A percentile compares a stretch with the other conserved stretches of the same genome.
Conservation (phyloP, 345 rosid species). For the Aquilaria yunnanensis region DNA sequence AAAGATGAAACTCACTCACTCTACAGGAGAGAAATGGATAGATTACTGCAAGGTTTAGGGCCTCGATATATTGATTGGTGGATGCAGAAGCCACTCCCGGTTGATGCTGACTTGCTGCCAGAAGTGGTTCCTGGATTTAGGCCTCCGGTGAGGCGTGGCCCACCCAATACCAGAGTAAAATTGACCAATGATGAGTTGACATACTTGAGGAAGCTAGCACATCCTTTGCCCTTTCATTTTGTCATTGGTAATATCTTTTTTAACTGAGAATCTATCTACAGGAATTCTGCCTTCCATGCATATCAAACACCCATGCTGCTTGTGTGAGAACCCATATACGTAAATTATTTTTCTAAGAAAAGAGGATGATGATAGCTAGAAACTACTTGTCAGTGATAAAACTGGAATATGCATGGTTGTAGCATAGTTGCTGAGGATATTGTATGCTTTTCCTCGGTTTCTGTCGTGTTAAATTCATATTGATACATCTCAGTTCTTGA, state of each 20-base stretch:
- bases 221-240: slow-evolving; percentile 69
- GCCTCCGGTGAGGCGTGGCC: slow-evolving; percentile 61
- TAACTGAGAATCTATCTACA: slow-evolving; percentile 4
- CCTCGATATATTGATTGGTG: slow-evolving; percentile 91
- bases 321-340: too few species aligned
- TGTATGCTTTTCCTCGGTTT: background rate
- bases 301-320: too few species aligned
- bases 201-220: slow-evolving; percentile 69
- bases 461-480: slow-evolving; percentile 1
- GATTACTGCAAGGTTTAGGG: slow-evolving; percentile 78
- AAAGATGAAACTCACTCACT: slow-evolving; percentile 34
- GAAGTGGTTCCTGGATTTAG: slow-evolving; percentile 57
- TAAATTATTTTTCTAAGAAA: too few species aligned
- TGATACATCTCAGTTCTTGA: slow-evolving; percentile 8
- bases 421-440: too few species aligned
- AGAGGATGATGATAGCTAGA: too few species aligned
- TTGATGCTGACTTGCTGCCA: slow-evolving; percentile 83
- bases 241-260: slow-evolving; percentile 56
- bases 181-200: slow-evolving; percentile 57
- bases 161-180: slow-evolving; percentile 45
- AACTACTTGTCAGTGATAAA: too few species aligned
- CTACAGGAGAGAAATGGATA: slow-evolving; percentile 78
- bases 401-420: too few species aligned
- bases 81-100: slow-evolving; percentile 87
- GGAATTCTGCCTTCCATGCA: background rate